A percentile compares a stretch with the other conserved stretches of the same genome.
These are phyloP conservation scores for Neocatenulostroma microsporum DNA, from an alignment of 2,329 filamentous ascomycete species.

Conservation along the genomic window DNA sequence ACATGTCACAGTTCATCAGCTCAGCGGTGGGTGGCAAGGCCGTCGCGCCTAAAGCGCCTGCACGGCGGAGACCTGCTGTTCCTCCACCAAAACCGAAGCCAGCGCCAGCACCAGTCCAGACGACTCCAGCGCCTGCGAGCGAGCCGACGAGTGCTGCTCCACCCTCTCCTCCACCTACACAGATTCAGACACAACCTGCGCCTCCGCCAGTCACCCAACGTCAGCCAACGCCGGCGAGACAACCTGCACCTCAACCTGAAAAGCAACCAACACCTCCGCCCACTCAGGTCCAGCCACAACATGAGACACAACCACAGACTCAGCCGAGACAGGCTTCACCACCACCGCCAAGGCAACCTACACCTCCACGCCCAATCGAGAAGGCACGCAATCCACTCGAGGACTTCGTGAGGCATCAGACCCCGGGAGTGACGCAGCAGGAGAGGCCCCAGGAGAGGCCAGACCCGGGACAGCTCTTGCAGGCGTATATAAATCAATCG, in stretches of 20 bases:
- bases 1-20: slow-evolving; percentile 44
- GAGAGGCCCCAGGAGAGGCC: too few relatives aligned
- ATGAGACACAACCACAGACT: slow-evolving; percentile 3
- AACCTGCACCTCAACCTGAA: slow-evolving; percentile 9
- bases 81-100: slow-evolving; percentile 8
- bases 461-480: too few relatives aligned
- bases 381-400: background rate
- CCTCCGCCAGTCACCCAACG: slow-evolving; percentile 4
- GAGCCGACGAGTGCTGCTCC: slow-evolving; percentile 1
- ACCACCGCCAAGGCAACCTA: background rate
- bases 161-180: slow-evolving; percentile 7
- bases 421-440: background rate
- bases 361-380: background rate
- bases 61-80: slow-evolving; percentile 35
- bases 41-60: slow-evolving; percentile 41
- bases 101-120: background rate
- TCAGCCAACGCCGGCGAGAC: slow-evolving; percentile 7
- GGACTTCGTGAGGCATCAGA: background rate
- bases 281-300: slow-evolving; percentile 8
- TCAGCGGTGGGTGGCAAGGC: slow-evolving; percentile 46
- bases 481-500: too few relatives aligned
- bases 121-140: background rate
- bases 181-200: slow-evolving; percentile 12
- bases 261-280: slow-evolving; percentile 10
- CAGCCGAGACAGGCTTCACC: background rate